phyloP scores from a whole-genome alignment of 2,329 filamentous ascomycete species.

The Phyllosticta citrichinensis region DNA sequence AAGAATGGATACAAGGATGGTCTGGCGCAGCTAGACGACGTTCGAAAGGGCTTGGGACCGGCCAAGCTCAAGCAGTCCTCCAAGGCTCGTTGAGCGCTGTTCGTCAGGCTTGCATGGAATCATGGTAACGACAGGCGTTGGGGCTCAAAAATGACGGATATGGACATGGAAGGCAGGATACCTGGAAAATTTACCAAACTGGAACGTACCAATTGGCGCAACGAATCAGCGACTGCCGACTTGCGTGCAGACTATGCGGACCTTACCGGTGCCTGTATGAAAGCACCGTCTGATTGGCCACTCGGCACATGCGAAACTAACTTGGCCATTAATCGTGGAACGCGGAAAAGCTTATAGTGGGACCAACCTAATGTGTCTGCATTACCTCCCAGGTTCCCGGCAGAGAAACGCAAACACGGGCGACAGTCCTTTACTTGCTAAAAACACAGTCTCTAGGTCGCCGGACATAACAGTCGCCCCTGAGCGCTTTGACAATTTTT shows the following conservation, averaged over 20 bases:
- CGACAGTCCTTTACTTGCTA: neutral
- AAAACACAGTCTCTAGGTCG: too few relatives aligned
- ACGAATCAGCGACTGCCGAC: neutral
- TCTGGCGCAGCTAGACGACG: constrained; percentile 82
- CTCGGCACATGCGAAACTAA: neutral
- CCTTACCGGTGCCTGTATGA: neutral
- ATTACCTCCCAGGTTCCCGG: neutral
- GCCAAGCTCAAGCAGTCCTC: constrained; percentile 31
- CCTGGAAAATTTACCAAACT: neutral
- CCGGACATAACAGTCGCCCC: too few relatives aligned
- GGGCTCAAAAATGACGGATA: neutral
- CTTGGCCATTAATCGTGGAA: neutral
- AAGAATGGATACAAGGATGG: constrained; percentile 74
- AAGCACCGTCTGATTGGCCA: neutral
- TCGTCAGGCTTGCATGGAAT: neutral
- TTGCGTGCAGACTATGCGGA: neutral
- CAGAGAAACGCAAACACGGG: neutral
- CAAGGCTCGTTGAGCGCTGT: neutral
- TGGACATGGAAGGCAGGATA: neutral
- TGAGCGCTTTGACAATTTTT: too few relatives aligned
- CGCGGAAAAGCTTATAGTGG: neutral
- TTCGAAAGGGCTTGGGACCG: constrained; percentile 69
- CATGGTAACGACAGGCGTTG: neutral
- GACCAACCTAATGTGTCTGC: neutral
- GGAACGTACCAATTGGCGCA: neutral